Evolutionary conservation across 2,329 filamentous ascomycete genomes (phyloP).

Genomic region (Fonsecaea pugnacius): DNA sequence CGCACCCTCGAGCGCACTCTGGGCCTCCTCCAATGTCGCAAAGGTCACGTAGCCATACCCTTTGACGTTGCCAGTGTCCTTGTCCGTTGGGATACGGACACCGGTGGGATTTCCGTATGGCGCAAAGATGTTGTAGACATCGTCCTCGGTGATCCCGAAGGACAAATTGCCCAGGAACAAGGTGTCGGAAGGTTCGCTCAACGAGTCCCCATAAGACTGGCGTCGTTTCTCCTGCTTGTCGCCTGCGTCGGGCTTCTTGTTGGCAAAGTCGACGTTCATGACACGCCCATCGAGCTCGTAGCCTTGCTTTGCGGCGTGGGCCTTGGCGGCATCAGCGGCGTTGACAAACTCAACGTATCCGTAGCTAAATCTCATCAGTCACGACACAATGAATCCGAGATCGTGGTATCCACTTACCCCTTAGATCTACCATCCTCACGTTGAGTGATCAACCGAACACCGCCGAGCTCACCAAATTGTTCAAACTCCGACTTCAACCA

Average conservation of each 20-base stretch:
- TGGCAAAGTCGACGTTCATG: constrained; percentile 79
- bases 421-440: constrained; percentile 80
- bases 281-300: constrained; percentile 73
- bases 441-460: constrained; percentile 82
- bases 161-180: constrained; percentile 91
- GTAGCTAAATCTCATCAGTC: constrained; percentile 59
- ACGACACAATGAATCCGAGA: not conserved
- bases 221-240: constrained; percentile 63
- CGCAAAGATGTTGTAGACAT: constrained; percentile 73
- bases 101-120: constrained; percentile 72
- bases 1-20: constrained; percentile 70
- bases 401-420: constrained; percentile 57
- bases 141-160: constrained; percentile 79
- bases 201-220: constrained; percentile 71
- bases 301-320: constrained; percentile 74
- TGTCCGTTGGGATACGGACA: constrained; percentile 86
- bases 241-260: constrained; percentile 63
- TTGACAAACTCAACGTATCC: constrained; percentile 87
- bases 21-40: constrained; percentile 79
- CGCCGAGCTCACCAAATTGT: constrained; percentile 71
- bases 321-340: constrained; percentile 69
- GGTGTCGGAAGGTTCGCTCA: constrained; percentile 80
- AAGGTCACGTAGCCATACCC: constrained; percentile 93
- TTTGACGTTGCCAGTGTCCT: constrained; percentile 81
- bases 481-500: constrained; percentile 81